Percentiles rank a stretch among this genome's conserved stretches.
phyloP scores from a whole-genome alignment of 1,139 yeast genomes.

The Trichomonascaceae sp. region DNA sequence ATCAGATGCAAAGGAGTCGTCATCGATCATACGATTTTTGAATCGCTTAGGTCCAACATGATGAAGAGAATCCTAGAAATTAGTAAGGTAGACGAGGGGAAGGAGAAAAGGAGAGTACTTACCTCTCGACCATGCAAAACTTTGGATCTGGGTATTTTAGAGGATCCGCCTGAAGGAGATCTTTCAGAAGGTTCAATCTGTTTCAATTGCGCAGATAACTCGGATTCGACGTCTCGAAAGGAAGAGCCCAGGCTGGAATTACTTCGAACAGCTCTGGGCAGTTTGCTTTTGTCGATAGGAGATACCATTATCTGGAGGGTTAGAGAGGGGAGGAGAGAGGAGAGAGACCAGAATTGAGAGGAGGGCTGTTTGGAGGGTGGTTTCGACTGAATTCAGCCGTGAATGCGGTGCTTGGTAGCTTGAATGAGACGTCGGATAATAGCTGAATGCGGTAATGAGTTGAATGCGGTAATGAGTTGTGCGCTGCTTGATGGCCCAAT shows the following conservation, averaged over 20 bases:
- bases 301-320: background rate
- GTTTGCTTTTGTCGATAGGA: constrained; percentile 6
- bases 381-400: no score
- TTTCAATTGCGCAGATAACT: constrained; percentile 13
- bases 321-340: background rate
- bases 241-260: constrained; percentile 16
- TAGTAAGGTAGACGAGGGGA: background rate
- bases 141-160: constrained; percentile 13
- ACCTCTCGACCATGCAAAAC: constrained; percentile 18
- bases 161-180: constrained; percentile 7
- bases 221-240: constrained; percentile 16
- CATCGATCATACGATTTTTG: constrained; percentile 25
- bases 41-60: background rate
- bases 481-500: no score
- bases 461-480: no score
- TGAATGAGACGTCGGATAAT: no score
- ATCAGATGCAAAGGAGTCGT: constrained; percentile 76
- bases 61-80: background rate
- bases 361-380: background rate
- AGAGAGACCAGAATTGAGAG: background rate
- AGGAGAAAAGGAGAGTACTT: constrained; percentile 9
- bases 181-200: constrained; percentile 3
- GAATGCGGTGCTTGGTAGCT: background rate
- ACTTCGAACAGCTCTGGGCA: constrained; percentile 15
- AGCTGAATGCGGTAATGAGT: no score